Base-by-base conservation (phyloP, 2,329 filamentous ascomycete genomes). In the Myriosclerotinia scirpicola region DNA sequence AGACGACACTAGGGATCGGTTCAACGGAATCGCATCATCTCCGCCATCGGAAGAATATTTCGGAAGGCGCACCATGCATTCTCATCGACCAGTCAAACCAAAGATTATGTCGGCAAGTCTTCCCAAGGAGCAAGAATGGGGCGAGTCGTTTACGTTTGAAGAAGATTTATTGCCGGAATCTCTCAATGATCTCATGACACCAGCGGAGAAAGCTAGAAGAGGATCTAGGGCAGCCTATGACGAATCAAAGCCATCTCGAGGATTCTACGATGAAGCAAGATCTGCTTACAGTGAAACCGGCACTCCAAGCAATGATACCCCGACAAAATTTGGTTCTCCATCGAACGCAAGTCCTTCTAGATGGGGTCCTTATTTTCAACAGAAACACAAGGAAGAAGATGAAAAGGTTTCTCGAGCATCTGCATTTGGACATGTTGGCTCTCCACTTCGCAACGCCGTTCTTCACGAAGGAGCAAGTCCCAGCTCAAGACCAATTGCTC, bases 131-230 rank as follows among this genome's bases (percentile, higher is more conserved):
- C 82, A 82, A 66, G 87, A 89, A 72, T 89, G 87, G 87, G 85
- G 87, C 59, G 58, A 66, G 42, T 83, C 85, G 66, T 95, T 96
- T 74, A 85, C 89, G 40, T 94, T 95, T 73, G 92, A 96, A 77
- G 93, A 96, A 74, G 93, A 96, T 74, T 91, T 95, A 73, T 83
- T 98, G 12, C 95, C 94, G 0, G 90, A 85, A 68, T 84, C 87
- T 67, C 79, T 89, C 46, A 86, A 87, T 72, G 87, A 90, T 68
- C 80, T 90, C 17, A 78, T 90, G 71, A 90, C 87, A 4, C 86
- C 87, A 1, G 85, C 86, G 17, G 87, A 90, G 74, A 89, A 89
- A 76, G 87, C 86, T 14, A 81, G 87, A 14, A 80, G 87, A 59
- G 86, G 87, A 15, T 89, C 87, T 83, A 61, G 82, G 80, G 63